Evolutionary conservation across 2,329 filamentous ascomycete genomes (phyloP), one percentile per base, ranked within the genome.

Genomic region (Davidsoniella neocaledoniae): DNA sequence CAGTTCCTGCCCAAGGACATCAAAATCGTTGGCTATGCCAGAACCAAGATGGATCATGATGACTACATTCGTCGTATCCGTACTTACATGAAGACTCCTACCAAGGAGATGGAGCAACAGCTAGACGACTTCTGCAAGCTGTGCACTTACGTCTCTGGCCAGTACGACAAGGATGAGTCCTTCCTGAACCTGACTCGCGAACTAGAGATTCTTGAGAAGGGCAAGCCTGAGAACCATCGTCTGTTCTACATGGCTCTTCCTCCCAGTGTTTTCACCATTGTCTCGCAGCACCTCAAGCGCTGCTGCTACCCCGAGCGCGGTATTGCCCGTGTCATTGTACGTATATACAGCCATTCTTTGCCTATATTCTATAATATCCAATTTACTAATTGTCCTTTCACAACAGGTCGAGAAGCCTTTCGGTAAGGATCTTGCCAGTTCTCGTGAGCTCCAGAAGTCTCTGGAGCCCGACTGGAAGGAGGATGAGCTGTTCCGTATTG

Each of bases 241-340:
- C 76, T 98, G 59, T 98, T 98, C 73, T 98, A 98, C 77, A 98
- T 98, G 91, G 91, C 91, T 6, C 76, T 98, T 29, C 91, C 91
- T 5, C 91, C 91, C 44, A 95, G 87, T 59, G 91, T 98, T 62
- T 98, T 98, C 74, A 96, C 86, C 58, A 86, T 90, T 54, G 91
- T 98, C 56, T 96, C 90, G 3, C 86, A 96, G 68, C 90, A 96
- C 66, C 69, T 98, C 59, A 98, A 96, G 79, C 83, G 80, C 66
- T 94, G 90, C 73, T 94, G 88, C 75, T 98, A 98, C 65, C 91
- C 91, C 25, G 77, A 77, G 61, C 85, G 78, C 55, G 91, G 91
- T 56, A 86, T 96, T 66, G 82, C 88, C 54, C 83, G 91, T 57
- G 86, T 98, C 60, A 94, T 98, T 68, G 88, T 94, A 69, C 64